These are phyloP conservation scores for Epichloe brachyelytri DNA, from an alignment of 2,329 filamentous ascomycete genomes.

Conservation along the genomic window DNA sequence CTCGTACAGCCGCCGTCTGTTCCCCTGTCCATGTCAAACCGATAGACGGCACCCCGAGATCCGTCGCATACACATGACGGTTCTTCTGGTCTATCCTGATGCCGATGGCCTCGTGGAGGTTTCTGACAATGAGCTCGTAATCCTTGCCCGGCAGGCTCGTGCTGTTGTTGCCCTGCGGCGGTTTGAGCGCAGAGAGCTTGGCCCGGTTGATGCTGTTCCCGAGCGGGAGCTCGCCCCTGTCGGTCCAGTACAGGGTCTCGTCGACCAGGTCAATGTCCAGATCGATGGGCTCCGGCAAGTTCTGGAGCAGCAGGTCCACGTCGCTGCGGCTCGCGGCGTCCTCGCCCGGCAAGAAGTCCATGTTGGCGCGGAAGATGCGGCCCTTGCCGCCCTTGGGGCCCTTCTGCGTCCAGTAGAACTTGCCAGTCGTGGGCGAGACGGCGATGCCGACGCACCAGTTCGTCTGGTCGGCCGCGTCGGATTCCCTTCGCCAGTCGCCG, in stretches of 20 bases:
- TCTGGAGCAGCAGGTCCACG: slow-evolving; percentile 27
- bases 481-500: slow-evolving; percentile 12
- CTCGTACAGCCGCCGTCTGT: slow-evolving; percentile 11
- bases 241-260: slow-evolving; percentile 44
- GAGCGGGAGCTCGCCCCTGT: slow-evolving; percentile 41
- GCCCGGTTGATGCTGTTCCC: slow-evolving; percentile 40
- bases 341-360: slow-evolving; percentile 24
- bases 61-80: slow-evolving; percentile 24
- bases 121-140: slow-evolving; percentile 17
- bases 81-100: slow-evolving; percentile 26
- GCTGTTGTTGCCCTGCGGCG: not conserved
- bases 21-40: slow-evolving; percentile 19
- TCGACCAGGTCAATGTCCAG: slow-evolving; percentile 36
- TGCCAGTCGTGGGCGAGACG: slow-evolving; percentile 26
- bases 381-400: slow-evolving; percentile 39
- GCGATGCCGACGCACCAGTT: slow-evolving; percentile 45
- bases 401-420: slow-evolving; percentile 50
- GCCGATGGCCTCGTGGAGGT: slow-evolving; percentile 35
- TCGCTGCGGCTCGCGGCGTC: slow-evolving; percentile 25
- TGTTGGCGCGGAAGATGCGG: slow-evolving; percentile 36
- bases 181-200: slow-evolving; percentile 2
- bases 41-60: slow-evolving; percentile 28
- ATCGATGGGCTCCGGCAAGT: slow-evolving; percentile 43
- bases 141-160: slow-evolving; percentile 7
- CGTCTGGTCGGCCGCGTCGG: slow-evolving; percentile 17